A percentile compares a stretch with the other conserved stretches of the same genome.
phyloP scores from a whole-genome alignment of 768 basidiomycete species.

The Cystofilobasidium bisporidii region DNA sequence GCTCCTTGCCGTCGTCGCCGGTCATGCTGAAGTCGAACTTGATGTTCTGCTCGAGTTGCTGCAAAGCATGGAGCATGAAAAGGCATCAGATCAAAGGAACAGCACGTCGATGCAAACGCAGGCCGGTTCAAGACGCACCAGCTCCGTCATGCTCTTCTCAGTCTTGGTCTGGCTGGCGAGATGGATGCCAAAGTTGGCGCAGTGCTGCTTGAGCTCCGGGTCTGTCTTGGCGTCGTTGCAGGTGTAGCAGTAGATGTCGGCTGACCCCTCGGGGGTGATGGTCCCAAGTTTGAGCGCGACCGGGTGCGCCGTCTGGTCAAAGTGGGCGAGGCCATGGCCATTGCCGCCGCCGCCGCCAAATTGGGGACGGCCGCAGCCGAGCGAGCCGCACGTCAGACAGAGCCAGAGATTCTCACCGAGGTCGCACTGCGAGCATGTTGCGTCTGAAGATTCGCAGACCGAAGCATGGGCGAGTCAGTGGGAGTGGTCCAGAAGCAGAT shows the following conservation, averaged over 20 bases:
- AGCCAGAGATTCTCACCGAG: slow-evolving; percentile 91
- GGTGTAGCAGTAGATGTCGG: slow-evolving; percentile 86
- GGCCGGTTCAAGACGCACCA: slow-evolving; percentile 47
- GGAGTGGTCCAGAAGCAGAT: background rate
- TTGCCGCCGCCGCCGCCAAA: slow-evolving; percentile 69
- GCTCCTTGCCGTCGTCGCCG: slow-evolving; percentile 70
- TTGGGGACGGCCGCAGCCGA: slow-evolving; percentile 81
- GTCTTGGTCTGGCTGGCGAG: slow-evolving; percentile 74
- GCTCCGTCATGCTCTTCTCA: slow-evolving; percentile 91
- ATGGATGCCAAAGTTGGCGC: slow-evolving; percentile 77
- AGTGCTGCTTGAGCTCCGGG: slow-evolving; percentile 61
- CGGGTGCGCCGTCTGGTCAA: slow-evolving; percentile 57
- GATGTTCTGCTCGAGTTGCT: slow-evolving; percentile 96
- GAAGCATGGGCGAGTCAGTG: slow-evolving; percentile 12
- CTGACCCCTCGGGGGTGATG: slow-evolving; percentile 86
- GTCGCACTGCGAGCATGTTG: slow-evolving; percentile 73
- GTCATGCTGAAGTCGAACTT: slow-evolving; percentile 89
- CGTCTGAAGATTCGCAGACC: slow-evolving; percentile 46
- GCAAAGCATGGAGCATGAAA: background rate
- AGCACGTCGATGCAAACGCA: background rate
- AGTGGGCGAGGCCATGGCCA: slow-evolving; percentile 79
- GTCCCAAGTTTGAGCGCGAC: slow-evolving; percentile 90
- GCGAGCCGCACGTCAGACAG: slow-evolving; percentile 77
- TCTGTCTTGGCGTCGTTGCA: slow-evolving; percentile 79
- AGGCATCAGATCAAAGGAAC: no score